phyloP scores from a whole-genome alignment of 2,329 filamentous ascomycete species.

The Mollisia scopiformis region DNA sequence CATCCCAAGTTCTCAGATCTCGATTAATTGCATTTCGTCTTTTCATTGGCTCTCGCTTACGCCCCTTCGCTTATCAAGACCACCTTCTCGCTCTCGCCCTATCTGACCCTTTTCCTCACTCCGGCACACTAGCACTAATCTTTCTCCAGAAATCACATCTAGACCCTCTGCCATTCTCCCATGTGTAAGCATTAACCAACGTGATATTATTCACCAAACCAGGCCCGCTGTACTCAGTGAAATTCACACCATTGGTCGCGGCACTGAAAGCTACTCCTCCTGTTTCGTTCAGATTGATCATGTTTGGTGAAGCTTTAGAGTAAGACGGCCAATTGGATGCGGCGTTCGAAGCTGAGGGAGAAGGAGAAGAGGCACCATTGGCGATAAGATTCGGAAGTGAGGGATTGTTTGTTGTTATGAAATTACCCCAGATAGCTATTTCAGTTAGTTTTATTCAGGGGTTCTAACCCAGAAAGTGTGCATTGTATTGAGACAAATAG shows the following conservation, averaged over 20 bases:
- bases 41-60: neutral
- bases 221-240: neutral
- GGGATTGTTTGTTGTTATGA: neutral
- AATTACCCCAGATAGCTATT: neutral
- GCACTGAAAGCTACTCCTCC: neutral
- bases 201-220: neutral
- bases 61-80: neutral
- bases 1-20: too few relatives aligned
- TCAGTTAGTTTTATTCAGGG: neutral
- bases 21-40: neutral
- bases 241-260: neutral
- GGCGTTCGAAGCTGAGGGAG: neutral
- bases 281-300: slow-evolving; percentile 7
- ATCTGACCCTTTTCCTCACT: neutral
- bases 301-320: neutral
- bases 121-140: neutral
- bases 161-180: neutral
- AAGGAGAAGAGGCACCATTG: neutral
- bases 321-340: neutral
- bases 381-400: neutral
- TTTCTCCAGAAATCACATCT: neutral
- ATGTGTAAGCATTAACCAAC: neutral
- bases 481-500: too few relatives aligned
- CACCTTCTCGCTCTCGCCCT: neutral
- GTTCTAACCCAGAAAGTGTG: too few relatives aligned